These are phyloP conservation scores for Phycomyces blakesleeanus DNA, from an alignment of 192 early-diverging fungal species.

Conservation along the genomic window DNA sequence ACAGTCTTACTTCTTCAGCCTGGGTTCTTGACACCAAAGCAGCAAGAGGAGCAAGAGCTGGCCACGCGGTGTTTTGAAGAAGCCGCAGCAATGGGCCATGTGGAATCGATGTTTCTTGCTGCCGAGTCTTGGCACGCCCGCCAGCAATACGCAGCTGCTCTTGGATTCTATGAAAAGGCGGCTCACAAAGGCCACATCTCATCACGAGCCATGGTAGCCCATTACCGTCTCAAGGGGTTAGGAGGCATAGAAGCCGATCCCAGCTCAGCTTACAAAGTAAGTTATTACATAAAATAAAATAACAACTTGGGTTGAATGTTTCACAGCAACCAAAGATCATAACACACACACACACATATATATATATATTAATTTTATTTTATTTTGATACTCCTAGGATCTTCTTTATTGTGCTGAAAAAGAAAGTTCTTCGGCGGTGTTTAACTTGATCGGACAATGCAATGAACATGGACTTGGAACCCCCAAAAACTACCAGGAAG, in stretches of 20 bases:
- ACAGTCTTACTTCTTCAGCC: background rate
- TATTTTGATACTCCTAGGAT: conserved; percentile 6
- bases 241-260: conserved; percentile 18
- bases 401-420: conserved; percentile 29
- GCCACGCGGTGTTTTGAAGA: conserved; percentile 23
- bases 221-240: conserved; percentile 21
- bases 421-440: conserved; percentile 24
- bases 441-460: conserved; percentile 28
- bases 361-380: no score
- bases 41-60: conserved; percentile 9
- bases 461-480: conserved; percentile 31
- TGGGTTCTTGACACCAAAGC: background rate
- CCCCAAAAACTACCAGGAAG: conserved; percentile 13
- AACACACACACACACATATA: no score
- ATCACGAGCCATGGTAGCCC: conserved; percentile 27
- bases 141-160: conserved; percentile 23
- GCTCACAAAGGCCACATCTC: conserved; percentile 20
- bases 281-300: background rate
- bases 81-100: conserved; percentile 28
- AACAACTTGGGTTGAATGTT: background rate
- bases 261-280: conserved; percentile 21
- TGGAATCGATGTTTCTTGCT: conserved; percentile 27
- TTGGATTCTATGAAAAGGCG: conserved; percentile 26
- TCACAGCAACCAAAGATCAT: no score
- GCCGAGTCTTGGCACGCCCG: conserved; percentile 22